Base-by-base conservation (phyloP, 169 alveolate species). In the Eimeria praecox region DNA sequence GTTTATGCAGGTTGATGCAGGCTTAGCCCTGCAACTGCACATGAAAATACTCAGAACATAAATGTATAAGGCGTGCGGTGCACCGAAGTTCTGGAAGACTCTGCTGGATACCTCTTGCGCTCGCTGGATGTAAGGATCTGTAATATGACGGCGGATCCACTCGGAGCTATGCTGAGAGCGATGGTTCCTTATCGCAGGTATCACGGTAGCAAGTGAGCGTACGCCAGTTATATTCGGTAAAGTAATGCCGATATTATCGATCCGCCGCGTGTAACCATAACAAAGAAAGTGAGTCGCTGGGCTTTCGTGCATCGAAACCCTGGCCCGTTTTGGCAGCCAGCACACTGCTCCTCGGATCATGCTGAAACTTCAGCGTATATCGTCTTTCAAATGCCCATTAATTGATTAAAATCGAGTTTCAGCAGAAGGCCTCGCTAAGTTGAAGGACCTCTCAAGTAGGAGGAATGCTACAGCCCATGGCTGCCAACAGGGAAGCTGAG, bases 71-170 rank as follows among this genome's bases (percentile, higher is more conserved):
- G 44, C 27, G 14, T 69, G 78, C 78, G 10, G 27, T 1, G 46
- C 42, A n/a, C 10, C 46, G 10, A 40, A 35, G 54, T 6, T 42
- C 27, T 18, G 90, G 56, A 8, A n/a, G 27, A 5, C 16, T 82
- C 52, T 10, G 18, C 20, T 54, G 66, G 62, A n/a, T 90, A 87
- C 96, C 94, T 91, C 93, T 35, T 94, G 97, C 12, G 96, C 96
- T 8, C 88, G 71, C 82, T 54, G 73, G 52, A 96, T 94, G 69
- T 95, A 95, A 52, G 91, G 88, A 90, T 95, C 97, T 22, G 92
- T 71, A 18, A 95, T 87, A 24, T 95, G 97, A 52, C 97, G 64
- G 40, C 86, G 75, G 12, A 95, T 91, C 97, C 97, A 95, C 95
- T 90, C 95, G 38, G 97, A 89, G 59, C 93, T 86, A 62, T 95